Percentiles rank a stretch among this genome's conserved stretches.
These are phyloP conservation scores for Phlyctochytrium bullatum DNA, from an alignment of 192 early-diverging fungal genomes.

Conservation along the genomic window DNA sequence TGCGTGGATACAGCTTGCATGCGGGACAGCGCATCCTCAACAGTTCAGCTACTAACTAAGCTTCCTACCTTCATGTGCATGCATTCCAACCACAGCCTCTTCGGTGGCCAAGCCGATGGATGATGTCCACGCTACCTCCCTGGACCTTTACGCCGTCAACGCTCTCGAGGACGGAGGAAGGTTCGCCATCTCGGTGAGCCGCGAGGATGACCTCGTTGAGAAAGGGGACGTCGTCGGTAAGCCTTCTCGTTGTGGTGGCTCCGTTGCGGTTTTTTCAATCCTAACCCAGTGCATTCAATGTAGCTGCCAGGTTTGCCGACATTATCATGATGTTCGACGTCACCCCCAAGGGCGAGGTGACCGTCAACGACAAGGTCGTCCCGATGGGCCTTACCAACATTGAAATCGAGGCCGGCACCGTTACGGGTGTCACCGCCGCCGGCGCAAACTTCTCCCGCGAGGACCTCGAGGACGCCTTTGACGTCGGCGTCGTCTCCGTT, in stretches of 20 bases:
- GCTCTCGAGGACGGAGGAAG: slow-evolving; percentile 10
- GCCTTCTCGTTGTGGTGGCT: background rate
- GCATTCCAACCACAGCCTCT: background rate
- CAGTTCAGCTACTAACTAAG: too few species aligned
- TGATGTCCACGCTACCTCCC: slow-evolving; percentile 27
- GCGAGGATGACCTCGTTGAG: slow-evolving; percentile 33
- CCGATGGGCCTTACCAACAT: slow-evolving; percentile 36
- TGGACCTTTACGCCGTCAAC: slow-evolving; percentile 30
- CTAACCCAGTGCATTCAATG: background rate
- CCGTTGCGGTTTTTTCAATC: background rate
- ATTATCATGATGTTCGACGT: slow-evolving; percentile 39
- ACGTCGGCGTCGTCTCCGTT: slow-evolving; percentile 34
- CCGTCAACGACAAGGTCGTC: slow-evolving; percentile 32
- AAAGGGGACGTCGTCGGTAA: background rate
- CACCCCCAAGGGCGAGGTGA: slow-evolving; percentile 22
- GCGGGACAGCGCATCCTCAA: too few species aligned
- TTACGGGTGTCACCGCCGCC: slow-evolving; percentile 18
- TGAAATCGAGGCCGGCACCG: slow-evolving; percentile 30
- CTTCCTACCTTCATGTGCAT: too few species aligned
- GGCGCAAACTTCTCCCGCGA: slow-evolving; percentile 12
- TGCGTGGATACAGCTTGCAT: too few species aligned
- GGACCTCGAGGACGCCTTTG: slow-evolving; percentile 24
- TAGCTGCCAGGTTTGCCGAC: slow-evolving; percentile 24
- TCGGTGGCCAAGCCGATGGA: background rate
- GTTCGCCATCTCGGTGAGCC: slow-evolving; percentile 32